Conservation (phyloP, 805 yeast species). For the Teunomyces lycoperdinae region DNA sequence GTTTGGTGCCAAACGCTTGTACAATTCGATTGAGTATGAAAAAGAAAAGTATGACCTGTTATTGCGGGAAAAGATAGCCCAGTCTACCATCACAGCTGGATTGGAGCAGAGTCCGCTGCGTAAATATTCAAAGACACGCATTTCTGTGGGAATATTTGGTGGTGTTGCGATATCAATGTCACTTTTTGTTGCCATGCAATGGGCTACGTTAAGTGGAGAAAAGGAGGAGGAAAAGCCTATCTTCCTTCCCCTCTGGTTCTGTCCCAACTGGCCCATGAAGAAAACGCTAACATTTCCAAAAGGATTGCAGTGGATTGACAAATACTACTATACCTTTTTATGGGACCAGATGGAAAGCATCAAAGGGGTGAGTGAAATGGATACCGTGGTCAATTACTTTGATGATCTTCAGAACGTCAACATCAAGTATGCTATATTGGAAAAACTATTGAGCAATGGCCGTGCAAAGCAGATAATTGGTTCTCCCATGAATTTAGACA, state of each 20-base stretch:
- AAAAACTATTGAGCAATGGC: conserved; percentile 19
- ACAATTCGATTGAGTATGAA: conserved; percentile 8
- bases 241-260: conserved; percentile 26
- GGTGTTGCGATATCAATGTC: conserved; percentile 25
- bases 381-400: conserved; percentile 11
- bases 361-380: neutral
- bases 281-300: conserved; percentile 24
- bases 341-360: conserved; percentile 7
- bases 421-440: conserved; percentile 27
- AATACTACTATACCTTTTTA: conserved; percentile 13
- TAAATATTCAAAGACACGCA: neutral
- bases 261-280: conserved; percentile 24
- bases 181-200: conserved; percentile 19
- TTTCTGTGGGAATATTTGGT: conserved; percentile 15
- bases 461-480: conserved; percentile 24
- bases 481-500: conserved; percentile 23
- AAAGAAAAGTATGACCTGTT: conserved; percentile 14
- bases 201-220: conserved; percentile 10
- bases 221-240: conserved; percentile 9
- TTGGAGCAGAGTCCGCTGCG: too few species aligned
- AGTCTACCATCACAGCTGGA: neutral
- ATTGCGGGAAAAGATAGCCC: neutral
- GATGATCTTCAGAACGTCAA: conserved; percentile 17
- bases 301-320: conserved; percentile 25
- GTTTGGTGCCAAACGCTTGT: neutral